phyloP scores from a whole-genome alignment of 176 grass and related monocot genomes.

The Miscanthus lutarioriparius region DNA sequence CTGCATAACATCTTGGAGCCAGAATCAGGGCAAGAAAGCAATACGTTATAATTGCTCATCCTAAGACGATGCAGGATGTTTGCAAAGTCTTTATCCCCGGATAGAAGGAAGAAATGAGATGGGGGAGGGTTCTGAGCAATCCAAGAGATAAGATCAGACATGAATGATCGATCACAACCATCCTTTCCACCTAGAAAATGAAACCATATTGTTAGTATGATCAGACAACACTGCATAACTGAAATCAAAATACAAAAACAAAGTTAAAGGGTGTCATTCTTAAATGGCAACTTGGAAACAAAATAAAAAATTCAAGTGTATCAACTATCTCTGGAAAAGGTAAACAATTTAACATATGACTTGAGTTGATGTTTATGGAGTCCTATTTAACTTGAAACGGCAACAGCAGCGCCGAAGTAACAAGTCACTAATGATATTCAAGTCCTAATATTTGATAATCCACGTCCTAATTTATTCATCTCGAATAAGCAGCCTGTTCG shows the following conservation, averaged over 20 bases:
- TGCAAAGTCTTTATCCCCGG: conserved; percentile 64
- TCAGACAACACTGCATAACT: not conserved
- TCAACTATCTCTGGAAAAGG: not conserved
- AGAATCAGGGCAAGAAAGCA: conserved; percentile 48
- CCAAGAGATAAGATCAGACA: conserved; percentile 77
- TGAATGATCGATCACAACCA: conserved; percentile 59
- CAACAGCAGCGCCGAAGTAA: not conserved
- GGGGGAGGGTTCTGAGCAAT: conserved; percentile 83
- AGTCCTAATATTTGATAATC: not conserved
- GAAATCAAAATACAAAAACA: not conserved
- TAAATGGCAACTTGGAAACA: not conserved
- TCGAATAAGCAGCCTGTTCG: too few species aligned
- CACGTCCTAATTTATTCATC: not conserved
- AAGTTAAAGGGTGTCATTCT: not conserved
- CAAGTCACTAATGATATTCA: not conserved
- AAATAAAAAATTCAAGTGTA: not conserved
- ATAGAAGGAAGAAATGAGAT: conserved; percentile 84
- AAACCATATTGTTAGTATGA: conserved; percentile 25
- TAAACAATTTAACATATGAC: not conserved
- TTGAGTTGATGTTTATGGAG: not conserved
- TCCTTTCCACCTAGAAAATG: conserved; percentile 64
- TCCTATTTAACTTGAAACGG: not conserved
- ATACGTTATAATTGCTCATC: conserved; percentile 94
- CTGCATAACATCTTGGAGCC: conserved; percentile 35
- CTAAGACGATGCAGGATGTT: conserved; percentile 79